Percentiles rank a stretch among this genome's conserved stretches.
Evolutionary conservation across 2,329 filamentous ascomycete species (phyloP).

Genomic region (Clarireedia hainanense): DNA sequence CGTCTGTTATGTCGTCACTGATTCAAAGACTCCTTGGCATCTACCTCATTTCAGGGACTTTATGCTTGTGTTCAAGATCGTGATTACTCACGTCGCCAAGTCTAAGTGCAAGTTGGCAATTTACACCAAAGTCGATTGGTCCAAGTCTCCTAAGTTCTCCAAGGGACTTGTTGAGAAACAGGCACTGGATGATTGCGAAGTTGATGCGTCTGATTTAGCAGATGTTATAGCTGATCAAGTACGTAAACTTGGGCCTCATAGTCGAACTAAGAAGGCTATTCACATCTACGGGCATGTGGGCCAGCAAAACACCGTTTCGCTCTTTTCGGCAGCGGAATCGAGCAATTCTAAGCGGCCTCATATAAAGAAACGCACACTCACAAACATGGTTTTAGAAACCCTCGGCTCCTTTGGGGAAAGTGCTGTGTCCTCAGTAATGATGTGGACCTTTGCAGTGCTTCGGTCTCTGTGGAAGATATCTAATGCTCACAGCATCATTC

Average conservation of each 20-base stretch:
- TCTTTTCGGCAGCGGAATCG: conserved; percentile 44
- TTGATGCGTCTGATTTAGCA: conserved; percentile 66
- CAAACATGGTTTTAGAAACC: conserved; percentile 65
- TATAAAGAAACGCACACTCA: conserved; percentile 52
- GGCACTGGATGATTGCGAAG: conserved; percentile 67
- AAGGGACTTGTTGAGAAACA: conserved; percentile 57
- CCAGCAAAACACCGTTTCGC: conserved; percentile 54
- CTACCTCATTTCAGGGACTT: conserved; percentile 75
- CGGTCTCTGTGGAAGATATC: conserved; percentile 59
- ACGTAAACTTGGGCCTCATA: conserved; percentile 63
- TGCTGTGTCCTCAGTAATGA: conserved; percentile 65
- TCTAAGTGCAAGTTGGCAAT: conserved; percentile 86
- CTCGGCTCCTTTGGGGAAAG: conserved; percentile 67
- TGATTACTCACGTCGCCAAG: conserved; percentile 89
- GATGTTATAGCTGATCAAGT: conserved; percentile 74
- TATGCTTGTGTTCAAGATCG: conserved; percentile 78
- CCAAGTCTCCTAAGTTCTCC: conserved; percentile 52
- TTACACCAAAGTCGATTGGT: conserved; percentile 84
- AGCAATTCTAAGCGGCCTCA: conserved; percentile 43
- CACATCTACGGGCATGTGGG: conserved; percentile 73
- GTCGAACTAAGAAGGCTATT: conserved; percentile 68
- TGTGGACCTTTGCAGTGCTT: conserved; percentile 63
- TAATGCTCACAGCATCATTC: conserved; percentile 66
- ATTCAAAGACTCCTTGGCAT: conserved; percentile 56
- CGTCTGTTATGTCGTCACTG: conserved; percentile 56